These are phyloP conservation scores for Aquilaria agallochum DNA, from an alignment of 441 rosid species.

Conservation along the genomic window DNA sequence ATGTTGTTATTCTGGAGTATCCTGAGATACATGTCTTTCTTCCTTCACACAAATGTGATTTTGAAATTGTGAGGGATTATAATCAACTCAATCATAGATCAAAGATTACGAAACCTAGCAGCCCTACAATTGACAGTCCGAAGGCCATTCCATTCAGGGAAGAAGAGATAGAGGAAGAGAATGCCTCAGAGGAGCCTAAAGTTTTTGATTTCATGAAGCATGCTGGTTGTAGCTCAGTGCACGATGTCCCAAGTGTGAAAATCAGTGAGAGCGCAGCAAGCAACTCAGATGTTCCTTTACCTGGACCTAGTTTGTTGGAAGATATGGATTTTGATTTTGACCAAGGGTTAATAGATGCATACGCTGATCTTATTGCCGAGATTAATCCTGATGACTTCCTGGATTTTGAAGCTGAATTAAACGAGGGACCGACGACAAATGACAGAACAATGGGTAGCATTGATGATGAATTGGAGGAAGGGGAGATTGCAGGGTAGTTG, in stretches of 20 bases:
- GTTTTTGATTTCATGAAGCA: conserved; percentile 40
- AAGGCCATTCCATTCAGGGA: conserved; percentile 50
- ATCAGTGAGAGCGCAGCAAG: conserved; percentile 16
- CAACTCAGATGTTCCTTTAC: conserved; percentile 16
- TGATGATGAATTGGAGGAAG: conserved; percentile 73
- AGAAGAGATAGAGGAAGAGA: conserved; percentile 62
- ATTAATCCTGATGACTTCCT: conserved; percentile 69
- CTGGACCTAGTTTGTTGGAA: conserved; percentile 17
- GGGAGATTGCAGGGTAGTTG: conserved; percentile 59
- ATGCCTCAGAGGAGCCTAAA: conserved; percentile 32
- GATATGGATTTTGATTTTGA: conserved; percentile 61
- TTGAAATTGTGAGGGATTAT: conserved; percentile 46
- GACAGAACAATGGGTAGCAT: conserved; percentile 22
- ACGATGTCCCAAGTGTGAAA: conserved; percentile 14
- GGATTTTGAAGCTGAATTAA: conserved; percentile 51
- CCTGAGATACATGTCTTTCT: conserved; percentile 84
- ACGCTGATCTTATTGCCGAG: conserved; percentile 53
- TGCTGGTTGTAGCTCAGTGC: conserved; percentile 20
- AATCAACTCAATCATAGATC: conserved; percentile 16
- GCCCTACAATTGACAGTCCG: conserved; percentile 24
- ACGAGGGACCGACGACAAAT: conserved; percentile 28
- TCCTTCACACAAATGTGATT: conserved; percentile 51
- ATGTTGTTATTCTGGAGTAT: conserved; percentile 55
- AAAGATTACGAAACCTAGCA: conserved; percentile 20
- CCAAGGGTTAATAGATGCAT: conserved; percentile 54